Evolutionary conservation across 805 yeast genomes (phyloP).

Genomic region (Candida nonsorbophila): DNA sequence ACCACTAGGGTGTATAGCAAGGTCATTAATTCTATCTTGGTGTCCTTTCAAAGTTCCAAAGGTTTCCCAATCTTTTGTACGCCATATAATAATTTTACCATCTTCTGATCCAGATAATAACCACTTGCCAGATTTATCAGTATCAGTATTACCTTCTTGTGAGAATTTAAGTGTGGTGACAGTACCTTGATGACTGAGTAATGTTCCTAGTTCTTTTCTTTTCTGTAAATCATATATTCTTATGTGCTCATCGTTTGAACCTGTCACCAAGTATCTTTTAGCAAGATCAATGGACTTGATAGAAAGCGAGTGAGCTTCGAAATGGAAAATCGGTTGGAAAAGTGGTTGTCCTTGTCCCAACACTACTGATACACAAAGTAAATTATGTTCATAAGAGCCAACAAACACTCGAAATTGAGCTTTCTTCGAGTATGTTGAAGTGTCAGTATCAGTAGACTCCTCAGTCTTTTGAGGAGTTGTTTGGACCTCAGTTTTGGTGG

Average conservation of each 20-base stretch:
- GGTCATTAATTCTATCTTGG: slow-evolving; percentile 72
- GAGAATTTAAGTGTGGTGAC: slow-evolving; percentile 75
- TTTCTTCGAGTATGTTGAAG: too few relatives aligned
- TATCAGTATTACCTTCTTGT: slow-evolving; percentile 29
- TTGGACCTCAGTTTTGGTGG: too few relatives aligned
- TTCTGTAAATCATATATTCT: slow-evolving; percentile 91
- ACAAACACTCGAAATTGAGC: slow-evolving; percentile 68
- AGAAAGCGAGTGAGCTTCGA: slow-evolving; percentile 88
- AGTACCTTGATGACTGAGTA: slow-evolving; percentile 85
- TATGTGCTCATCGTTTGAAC: slow-evolving; percentile 93
- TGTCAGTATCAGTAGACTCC: too few relatives aligned
- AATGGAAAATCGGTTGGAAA: slow-evolving; percentile 92
- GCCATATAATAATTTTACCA: slow-evolving; percentile 86
- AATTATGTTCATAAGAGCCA: slow-evolving; percentile 93
- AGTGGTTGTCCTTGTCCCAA: slow-evolving; percentile 41
- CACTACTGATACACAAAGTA: slow-evolving; percentile 70
- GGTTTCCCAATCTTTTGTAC: slow-evolving; percentile 95
- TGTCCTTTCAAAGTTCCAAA: slow-evolving; percentile 89
- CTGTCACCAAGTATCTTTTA: slow-evolving; percentile 82
- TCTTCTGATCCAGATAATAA: slow-evolving; percentile 86
- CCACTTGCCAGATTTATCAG: slow-evolving; percentile 71
- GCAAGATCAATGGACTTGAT: slow-evolving; percentile 81
- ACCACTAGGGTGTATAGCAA: slow-evolving; percentile 87
- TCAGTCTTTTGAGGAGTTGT: too few relatives aligned
- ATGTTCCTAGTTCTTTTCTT: slow-evolving; percentile 87